These are phyloP conservation scores for Rhodotorula sp. DNA, from an alignment of 1,284 basidiomycete genomes.

Conservation along the genomic window DNA sequence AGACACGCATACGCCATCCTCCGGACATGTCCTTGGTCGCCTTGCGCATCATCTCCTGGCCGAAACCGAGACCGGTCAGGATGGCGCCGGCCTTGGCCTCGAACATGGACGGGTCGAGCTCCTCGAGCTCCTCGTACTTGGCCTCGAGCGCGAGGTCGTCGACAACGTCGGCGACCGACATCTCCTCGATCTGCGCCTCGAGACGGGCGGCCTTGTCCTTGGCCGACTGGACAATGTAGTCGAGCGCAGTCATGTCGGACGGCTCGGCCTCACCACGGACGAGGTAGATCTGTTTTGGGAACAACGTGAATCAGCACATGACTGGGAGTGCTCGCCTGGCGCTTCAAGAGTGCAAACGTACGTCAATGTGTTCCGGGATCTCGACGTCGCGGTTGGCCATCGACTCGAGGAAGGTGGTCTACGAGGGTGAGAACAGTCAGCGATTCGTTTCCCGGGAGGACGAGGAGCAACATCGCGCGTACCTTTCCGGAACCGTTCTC, in stretches of 20 bases:
- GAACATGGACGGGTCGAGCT: conserved; percentile 92
- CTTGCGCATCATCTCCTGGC: conserved; percentile 86
- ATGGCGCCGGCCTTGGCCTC: conserved; percentile 95
- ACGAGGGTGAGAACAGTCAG: neutral
- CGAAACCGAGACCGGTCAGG: conserved; percentile 94
- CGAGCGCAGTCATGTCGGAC: conserved; percentile 90
- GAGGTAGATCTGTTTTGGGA: conserved; percentile 71
- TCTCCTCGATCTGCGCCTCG: conserved; percentile 90
- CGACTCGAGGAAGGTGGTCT: conserved; percentile 56
- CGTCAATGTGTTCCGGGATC: conserved; percentile 90
- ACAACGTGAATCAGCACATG: neutral
- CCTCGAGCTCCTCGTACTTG: conserved; percentile 94
- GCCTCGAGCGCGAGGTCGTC: conserved; percentile 84
- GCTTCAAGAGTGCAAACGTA: conserved; percentile 30
- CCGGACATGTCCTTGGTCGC: conserved; percentile 98
- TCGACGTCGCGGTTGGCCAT: conserved; percentile 90
- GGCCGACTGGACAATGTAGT: conserved; percentile 92
- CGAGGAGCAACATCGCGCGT: conserved; percentile 42
- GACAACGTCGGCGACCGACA: conserved; percentile 81
- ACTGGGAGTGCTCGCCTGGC: neutral
- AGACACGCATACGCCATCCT: conserved; percentile 99
- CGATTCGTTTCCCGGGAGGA: neutral
- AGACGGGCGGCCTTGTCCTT: conserved; percentile 92
- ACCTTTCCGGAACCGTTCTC: conserved; percentile 99
- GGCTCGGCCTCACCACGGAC: conserved; percentile 95